Base-by-base conservation (phyloP, 441 rosid genomes). In the Populus tomentosa region DNA sequence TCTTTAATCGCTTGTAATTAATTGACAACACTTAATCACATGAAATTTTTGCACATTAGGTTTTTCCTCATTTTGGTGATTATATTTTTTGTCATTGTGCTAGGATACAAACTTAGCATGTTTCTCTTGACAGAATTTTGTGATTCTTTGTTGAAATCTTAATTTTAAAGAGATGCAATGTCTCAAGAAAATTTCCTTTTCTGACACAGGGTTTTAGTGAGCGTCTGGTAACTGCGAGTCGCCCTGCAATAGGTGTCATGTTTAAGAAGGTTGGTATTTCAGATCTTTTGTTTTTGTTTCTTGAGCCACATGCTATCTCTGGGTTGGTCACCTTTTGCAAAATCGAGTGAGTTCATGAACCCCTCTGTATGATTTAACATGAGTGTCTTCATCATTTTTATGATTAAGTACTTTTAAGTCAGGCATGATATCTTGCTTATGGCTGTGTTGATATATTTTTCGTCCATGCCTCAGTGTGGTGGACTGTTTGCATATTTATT, bases 161-260 rank as follows among this genome's bases (percentile, higher is more conserved):
- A 67, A 38, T 46, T 77, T 65, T 28, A 20, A 62, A 28, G 23
- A 71, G 7, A 74, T 81, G 62, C 30, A 67, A 61, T 69, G 16
- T 82, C 72, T 30, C 32, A 30, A 30, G 32, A 76, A 75, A 70
- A 76, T 30, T 77, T 80, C 79, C 11, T 35, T 65, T 82, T 84
- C 50, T 82, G 70, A 77, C 83, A 71, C 90, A 93, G 98, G 98
- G 98, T 69, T 93, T 93, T 83, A 94, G 88, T 38, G 98, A 90
- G 86, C 97, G 93, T 70, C 97, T 92, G 82, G 98, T 88, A 66
- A 93, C 91, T 28, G 85, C 87, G 21, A 91, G 95, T 80, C 97
- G 97, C 78, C 99, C 99, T 69, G 85, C 85, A 78, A 86, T 95
- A 74, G 98, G 99, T 74, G 86, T 84, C 79, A 93, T 95, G 98